Evolutionary conservation across 768 basidiomycete genomes (phyloP).

Genomic region (Trametes meyenii): DNA sequence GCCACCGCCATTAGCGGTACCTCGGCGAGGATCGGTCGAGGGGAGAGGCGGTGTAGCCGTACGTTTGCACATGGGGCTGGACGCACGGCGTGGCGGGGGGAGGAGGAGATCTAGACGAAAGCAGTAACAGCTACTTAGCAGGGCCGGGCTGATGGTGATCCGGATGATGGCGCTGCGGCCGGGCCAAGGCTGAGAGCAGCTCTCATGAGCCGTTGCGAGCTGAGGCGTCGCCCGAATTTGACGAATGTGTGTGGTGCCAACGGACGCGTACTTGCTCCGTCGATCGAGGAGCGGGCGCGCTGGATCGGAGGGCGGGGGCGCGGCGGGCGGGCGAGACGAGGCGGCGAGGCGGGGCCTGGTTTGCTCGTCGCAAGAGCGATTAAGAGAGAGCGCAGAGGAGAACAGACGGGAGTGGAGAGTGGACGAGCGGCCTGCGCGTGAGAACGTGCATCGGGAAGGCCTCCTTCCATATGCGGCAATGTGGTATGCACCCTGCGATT

Average conservation of each 20-base stretch:
- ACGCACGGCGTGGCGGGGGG: too few relatives aligned
- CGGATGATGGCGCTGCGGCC: not conserved
- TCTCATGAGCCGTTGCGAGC: too few relatives aligned
- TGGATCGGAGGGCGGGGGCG: not conserved
- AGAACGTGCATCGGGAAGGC: slow-evolving; percentile 12
- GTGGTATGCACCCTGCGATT: slow-evolving; percentile 16
- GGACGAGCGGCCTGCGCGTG: slow-evolving; percentile 10
- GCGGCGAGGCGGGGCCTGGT: not conserved
- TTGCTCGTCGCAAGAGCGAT: slow-evolving; percentile 1
- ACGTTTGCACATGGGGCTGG: too few relatives aligned
- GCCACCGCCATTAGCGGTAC: too few relatives aligned
- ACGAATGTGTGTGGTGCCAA: slow-evolving; percentile 17
- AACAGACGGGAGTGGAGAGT: not conserved
- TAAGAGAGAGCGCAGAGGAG: not conserved
- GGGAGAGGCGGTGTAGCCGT: too few relatives aligned
- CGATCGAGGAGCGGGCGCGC: too few relatives aligned
- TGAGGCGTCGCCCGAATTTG: too few relatives aligned
- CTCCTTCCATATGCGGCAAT: slow-evolving; percentile 11
- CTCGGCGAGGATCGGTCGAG: too few relatives aligned
- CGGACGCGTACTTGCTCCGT: too few relatives aligned
- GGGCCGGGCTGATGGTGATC: slow-evolving; percentile 1
- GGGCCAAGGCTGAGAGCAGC: not conserved
- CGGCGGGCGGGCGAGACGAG: not conserved
- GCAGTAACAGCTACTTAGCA: too few relatives aligned
- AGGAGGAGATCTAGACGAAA: too few relatives aligned